Base-by-base conservation (phyloP, 2,329 filamentous ascomycete genomes). In the Talaromyces sp. region DNA sequence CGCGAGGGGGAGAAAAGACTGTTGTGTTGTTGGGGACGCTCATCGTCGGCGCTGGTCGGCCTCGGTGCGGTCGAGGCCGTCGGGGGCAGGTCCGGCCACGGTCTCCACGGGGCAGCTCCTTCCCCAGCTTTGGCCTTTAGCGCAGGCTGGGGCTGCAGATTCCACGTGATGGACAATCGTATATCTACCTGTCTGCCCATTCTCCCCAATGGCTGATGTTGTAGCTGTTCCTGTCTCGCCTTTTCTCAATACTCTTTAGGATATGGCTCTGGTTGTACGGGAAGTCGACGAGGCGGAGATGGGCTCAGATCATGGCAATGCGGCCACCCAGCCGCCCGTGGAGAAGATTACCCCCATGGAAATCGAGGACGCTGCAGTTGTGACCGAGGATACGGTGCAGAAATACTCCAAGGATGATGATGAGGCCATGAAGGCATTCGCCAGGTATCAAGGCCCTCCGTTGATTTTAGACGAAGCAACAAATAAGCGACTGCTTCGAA, bases 361-460 rank as follows among this genome's bases (percentile, higher is more conserved):
- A 31, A 38, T 55, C 17, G 52, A 55, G 3, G 29, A 55, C 17
- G 31, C 38, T 24, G 19, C 13, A 26, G 29, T 55, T 14, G 19
- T 58, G 17, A 52, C 46, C 1, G 56, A 58, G n/a, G 19, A 38
- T 19, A 29, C 24, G 21, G 43, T 46, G 5, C 32, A 57, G 31
- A 77, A 81, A 64, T 80, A 82, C 63, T 77, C 78, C 17, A 75
- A 81, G 58, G 80, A 84, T 77, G 82, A 78, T 35, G 82, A 85
- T 64, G 81, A 83, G 58, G 82, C 82, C 19, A 77, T 84, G 77
- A 82, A 83, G 66, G 82, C 81, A 3, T 82, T 83, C 65, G 74
- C 73, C 32, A 62, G 66, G 19, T 68, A 75, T 58, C 70, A 78
- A 4, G 81, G 81, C 43, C 73, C 82, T 62, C 70, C 78, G 4